phyloP scores from a whole-genome alignment of 371 early-diverging fungal species.

The Entomophthora muscae region DNA sequence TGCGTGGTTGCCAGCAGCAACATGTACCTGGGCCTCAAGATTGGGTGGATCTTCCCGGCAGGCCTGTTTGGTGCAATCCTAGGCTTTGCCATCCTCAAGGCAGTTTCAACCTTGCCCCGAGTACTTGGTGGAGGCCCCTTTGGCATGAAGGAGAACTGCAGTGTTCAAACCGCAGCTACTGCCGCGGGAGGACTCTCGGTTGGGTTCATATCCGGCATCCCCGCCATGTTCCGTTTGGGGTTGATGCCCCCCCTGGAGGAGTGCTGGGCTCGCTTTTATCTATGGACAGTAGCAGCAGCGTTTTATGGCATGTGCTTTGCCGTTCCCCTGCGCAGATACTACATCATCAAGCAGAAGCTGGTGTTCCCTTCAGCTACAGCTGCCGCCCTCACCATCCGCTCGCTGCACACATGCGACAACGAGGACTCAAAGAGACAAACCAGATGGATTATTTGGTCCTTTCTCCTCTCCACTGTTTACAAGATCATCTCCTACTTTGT shows the following conservation, averaged over 20 bases:
- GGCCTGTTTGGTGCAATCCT: constrained; percentile 41
- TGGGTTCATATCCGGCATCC: constrained; percentile 49
- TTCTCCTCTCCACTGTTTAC: constrained; percentile 6
- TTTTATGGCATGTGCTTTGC: constrained; percentile 63
- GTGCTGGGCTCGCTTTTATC: constrained; percentile 23
- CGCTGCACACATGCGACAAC: constrained; percentile 31
- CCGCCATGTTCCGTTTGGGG: constrained; percentile 51
- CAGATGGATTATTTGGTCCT: constrained; percentile 10
- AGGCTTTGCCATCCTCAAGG: constrained; percentile 49
- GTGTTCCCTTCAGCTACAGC: constrained; percentile 56
- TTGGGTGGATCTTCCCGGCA: constrained; percentile 28
- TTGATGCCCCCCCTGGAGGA: constrained; percentile 24
- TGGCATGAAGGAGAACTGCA: constrained; percentile 52
- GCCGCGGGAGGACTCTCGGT: constrained; percentile 51
- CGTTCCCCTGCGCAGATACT: constrained; percentile 49
- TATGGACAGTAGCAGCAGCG: constrained; percentile 45
- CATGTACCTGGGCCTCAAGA: constrained; percentile 26
- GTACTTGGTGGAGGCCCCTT: constrained; percentile 25
- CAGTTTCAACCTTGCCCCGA: constrained; percentile 20
- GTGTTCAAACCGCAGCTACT: constrained; percentile 52
- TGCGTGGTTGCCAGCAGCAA: constrained; percentile 26
- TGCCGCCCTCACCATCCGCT: constrained; percentile 43
- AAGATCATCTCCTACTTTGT: constrained; percentile 23
- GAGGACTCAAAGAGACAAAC: constrained; percentile 18
- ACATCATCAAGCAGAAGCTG: constrained; percentile 48